phyloP scores from a whole-genome alignment of 805 yeast species.

The Kluyveromyces nonfermentans region DNA sequence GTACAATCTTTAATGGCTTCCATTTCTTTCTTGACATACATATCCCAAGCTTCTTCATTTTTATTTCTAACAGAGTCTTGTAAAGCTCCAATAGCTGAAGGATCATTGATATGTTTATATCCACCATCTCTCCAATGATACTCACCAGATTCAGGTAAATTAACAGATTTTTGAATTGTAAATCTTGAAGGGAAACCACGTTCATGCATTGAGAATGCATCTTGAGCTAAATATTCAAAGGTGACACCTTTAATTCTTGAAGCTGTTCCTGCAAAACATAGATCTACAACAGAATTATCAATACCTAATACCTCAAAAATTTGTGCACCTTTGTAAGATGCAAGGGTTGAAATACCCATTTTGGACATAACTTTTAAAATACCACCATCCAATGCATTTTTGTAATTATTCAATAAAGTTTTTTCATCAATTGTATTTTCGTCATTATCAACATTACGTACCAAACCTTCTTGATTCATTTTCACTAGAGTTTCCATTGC shows the following conservation, averaged over 20 bases:
- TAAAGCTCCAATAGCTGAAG: constrained; percentile 86
- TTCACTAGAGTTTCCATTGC: constrained; percentile 82
- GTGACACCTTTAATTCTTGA: constrained; percentile 94
- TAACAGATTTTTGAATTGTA: constrained; percentile 56
- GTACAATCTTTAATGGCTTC: constrained; percentile 92
- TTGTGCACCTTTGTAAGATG: constrained; percentile 98
- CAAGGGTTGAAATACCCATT: constrained; percentile 98
- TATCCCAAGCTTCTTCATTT: constrained; percentile 86
- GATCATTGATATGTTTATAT: constrained; percentile 89
- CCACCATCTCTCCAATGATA: constrained; percentile 99
- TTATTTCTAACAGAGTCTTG: constrained; percentile 98
- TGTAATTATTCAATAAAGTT: constrained; percentile 65
- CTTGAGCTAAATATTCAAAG: constrained; percentile 93
- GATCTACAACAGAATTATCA: constrained; percentile 88
- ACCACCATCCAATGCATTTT: constrained; percentile 80
- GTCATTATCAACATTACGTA: constrained; percentile 38
- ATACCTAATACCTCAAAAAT: constrained; percentile 95
- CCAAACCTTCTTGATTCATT: constrained; percentile 72
- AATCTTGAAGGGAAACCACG: constrained; percentile 79
- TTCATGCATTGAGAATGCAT: constrained; percentile 88
- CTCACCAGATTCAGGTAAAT: constrained; percentile 89
- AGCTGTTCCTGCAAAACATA: constrained; percentile 96
- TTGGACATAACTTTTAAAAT: constrained; percentile 95
- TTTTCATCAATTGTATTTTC: constrained; percentile 39
- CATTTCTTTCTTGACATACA: constrained; percentile 79